Evolutionary conservation across 257 asterid genomes (phyloP).

Genomic region (Gynochthodes officinalis): DNA sequence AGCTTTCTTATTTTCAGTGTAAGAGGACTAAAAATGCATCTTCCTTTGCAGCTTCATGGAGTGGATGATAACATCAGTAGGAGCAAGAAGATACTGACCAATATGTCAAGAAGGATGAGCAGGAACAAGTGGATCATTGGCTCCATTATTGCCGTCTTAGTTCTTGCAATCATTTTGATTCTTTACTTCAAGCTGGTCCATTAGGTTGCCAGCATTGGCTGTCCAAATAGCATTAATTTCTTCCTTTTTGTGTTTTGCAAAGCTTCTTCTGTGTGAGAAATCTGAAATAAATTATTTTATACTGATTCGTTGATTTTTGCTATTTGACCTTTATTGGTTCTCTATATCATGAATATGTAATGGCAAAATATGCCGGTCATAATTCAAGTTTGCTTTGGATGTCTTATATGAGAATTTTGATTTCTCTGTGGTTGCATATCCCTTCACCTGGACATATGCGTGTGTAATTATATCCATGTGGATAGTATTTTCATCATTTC

Average conservation of each 20-base stretch:
- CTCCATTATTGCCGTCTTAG: slow-evolving; percentile 41
- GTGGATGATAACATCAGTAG: slow-evolving; percentile 70
- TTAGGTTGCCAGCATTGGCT: slow-evolving; percentile 22
- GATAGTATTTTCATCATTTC: neutral
- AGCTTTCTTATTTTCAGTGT: neutral
- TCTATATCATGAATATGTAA: neutral
- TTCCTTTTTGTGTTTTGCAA: neutral
- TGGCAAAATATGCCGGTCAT: neutral
- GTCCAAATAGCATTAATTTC: neutral
- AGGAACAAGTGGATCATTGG: slow-evolving; percentile 72
- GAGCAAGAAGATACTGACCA: slow-evolving; percentile 68
- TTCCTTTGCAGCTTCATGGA: slow-evolving; percentile 61
- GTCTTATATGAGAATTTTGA: too few species aligned
- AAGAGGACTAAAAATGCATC: slow-evolving; percentile 1
- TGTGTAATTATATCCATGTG: neutral
- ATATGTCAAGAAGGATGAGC: slow-evolving; percentile 78
- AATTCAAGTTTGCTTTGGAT: neutral
- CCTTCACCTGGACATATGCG: neutral
- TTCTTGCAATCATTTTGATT: slow-evolving; percentile 53
- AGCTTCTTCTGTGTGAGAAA: neutral
- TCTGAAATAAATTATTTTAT: neutral
- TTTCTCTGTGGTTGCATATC: neutral
- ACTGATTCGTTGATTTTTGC: slow-evolving; percentile 1
- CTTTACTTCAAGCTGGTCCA: slow-evolving; percentile 65
- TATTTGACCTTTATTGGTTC: neutral